phyloP scores from a whole-genome alignment of 2,329 filamentous ascomycete species.

The Dothideomycetes sp. region DNA sequence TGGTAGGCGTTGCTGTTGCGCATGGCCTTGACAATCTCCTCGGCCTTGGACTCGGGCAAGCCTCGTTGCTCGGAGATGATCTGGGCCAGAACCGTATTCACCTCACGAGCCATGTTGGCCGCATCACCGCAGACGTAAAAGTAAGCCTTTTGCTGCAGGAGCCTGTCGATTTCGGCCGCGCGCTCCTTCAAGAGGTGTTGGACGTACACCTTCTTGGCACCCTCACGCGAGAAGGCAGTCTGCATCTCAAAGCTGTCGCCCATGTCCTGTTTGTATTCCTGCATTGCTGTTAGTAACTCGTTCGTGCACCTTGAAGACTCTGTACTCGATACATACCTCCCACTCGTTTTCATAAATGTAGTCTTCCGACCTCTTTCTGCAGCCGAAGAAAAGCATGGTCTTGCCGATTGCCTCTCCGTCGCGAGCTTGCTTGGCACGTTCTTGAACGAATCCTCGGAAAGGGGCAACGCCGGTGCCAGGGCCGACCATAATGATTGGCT shows the following conservation, averaged over 20 bases:
- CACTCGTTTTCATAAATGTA: slow-evolving; percentile 89
- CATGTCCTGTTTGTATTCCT: slow-evolving; percentile 76
- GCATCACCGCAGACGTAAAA: slow-evolving; percentile 98
- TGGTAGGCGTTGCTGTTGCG: slow-evolving; percentile 92
- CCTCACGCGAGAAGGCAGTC: slow-evolving; percentile 90
- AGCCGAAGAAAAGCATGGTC: slow-evolving; percentile 90
- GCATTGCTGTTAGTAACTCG: slow-evolving; percentile 11
- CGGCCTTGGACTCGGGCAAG: slow-evolving; percentile 74
- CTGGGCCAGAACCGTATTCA: slow-evolving; percentile 65
- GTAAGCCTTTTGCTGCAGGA: slow-evolving; percentile 78
- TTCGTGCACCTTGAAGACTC: not conserved
- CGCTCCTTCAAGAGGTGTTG: slow-evolving; percentile 84
- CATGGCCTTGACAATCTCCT: slow-evolving; percentile 97
- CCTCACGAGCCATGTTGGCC: slow-evolving; percentile 59
- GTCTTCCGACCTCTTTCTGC: slow-evolving; percentile 78
- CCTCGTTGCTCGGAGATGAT: slow-evolving; percentile 80
- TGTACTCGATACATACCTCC: slow-evolving; percentile 55
- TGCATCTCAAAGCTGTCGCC: slow-evolving; percentile 85
- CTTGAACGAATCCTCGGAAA: slow-evolving; percentile 91
- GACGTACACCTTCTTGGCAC: slow-evolving; percentile 85
- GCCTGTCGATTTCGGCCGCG: slow-evolving; percentile 74
- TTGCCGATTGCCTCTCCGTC: slow-evolving; percentile 75
- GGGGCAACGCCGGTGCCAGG: slow-evolving; percentile 94
- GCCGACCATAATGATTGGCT: slow-evolving; percentile 91
- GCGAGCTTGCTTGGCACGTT: slow-evolving; percentile 74